A percentile compares a stretch with the other conserved stretches of the same genome.
phyloP scores from a whole-genome alignment of 768 basidiomycete species.

The Rhodosporidiobolus odoratus region DNA sequence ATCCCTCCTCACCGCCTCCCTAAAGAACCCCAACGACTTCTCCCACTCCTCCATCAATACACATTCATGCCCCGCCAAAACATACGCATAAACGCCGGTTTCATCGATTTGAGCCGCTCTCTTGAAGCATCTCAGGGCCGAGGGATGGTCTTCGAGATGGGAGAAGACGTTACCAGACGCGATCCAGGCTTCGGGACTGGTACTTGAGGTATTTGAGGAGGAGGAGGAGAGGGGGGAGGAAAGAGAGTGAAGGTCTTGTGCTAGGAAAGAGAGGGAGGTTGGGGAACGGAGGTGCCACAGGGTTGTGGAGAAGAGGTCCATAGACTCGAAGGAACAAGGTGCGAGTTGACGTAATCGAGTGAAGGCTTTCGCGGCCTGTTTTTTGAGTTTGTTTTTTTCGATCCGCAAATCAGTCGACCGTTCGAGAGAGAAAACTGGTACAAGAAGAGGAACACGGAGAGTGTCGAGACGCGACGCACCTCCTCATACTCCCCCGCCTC shows the following conservation, averaged over 20 bases:
- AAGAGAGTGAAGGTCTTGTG: constrained; percentile 83
- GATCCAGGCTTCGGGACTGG: constrained; percentile 60
- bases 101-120: constrained; percentile 69
- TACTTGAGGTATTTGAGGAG: constrained; percentile 58
- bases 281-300: constrained; percentile 87
- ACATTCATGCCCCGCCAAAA: constrained; percentile 91
- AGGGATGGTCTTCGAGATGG: constrained; percentile 74
- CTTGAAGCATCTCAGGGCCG: constrained; percentile 88
- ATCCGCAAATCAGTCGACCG: no score
- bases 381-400: no score
- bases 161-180: constrained; percentile 90
- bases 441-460: background rate
- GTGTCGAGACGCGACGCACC: constrained; percentile 58
- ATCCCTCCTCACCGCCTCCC: constrained; percentile 85
- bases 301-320: constrained; percentile 94
- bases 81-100: constrained; percentile 75
- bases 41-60: constrained; percentile 87
- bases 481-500: constrained; percentile 81
- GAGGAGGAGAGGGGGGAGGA: constrained; percentile 65
- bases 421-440: background rate
- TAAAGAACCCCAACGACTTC: constrained; percentile 83
- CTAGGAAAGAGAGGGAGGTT: constrained; percentile 80
- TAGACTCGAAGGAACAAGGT: constrained; percentile 83
- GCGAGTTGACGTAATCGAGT: constrained; percentile 71
- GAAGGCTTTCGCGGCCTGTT: constrained; percentile 90